These are phyloP conservation scores for Mycena galericulata DNA, from an alignment of 768 basidiomycete species.

Conservation along the genomic window DNA sequence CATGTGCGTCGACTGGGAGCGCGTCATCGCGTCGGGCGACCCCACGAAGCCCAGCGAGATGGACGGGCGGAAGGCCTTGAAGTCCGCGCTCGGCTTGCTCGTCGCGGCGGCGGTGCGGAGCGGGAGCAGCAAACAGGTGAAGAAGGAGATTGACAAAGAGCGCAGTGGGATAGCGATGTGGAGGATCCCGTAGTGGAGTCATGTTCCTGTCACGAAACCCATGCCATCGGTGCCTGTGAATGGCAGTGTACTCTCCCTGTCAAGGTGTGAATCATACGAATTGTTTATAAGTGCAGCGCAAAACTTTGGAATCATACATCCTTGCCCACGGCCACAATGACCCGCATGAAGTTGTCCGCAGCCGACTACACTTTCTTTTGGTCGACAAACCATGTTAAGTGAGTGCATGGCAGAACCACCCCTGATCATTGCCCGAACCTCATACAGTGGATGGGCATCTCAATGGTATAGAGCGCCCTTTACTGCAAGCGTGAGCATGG, in stretches of 20 bases:
- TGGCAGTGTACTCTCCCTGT: not conserved
- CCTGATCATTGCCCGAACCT: not conserved
- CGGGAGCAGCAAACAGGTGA: slow-evolving; percentile 63
- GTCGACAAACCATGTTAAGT: slow-evolving; percentile 57
- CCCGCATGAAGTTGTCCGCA: slow-evolving; percentile 22
- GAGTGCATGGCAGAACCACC: slow-evolving; percentile 33
- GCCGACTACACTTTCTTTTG: slow-evolving; percentile 61
- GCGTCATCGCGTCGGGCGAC: slow-evolving; percentile 52
- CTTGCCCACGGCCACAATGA: slow-evolving; percentile 19
- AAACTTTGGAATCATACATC: not conserved
- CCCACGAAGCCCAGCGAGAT: slow-evolving; percentile 32
- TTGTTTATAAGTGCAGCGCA: not conserved
- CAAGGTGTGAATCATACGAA: not conserved
- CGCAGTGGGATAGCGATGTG: slow-evolving; percentile 75
- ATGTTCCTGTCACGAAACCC: not conserved
- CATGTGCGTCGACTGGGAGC: slow-evolving; percentile 72
- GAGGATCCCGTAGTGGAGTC: slow-evolving; percentile 61
- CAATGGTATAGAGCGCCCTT: slow-evolving; percentile 65
- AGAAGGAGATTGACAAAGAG: slow-evolving; percentile 66
- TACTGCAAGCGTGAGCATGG: slow-evolving; percentile 49
- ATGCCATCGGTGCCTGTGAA: not conserved
- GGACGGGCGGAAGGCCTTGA: slow-evolving; percentile 54
- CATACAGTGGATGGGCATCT: slow-evolving; percentile 58
- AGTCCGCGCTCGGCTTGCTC: slow-evolving; percentile 61
- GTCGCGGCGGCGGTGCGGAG: slow-evolving; percentile 68